Conservation (phyloP, 768 basidiomycete species). For the Rhodosporidiobolus sp. region DNA sequence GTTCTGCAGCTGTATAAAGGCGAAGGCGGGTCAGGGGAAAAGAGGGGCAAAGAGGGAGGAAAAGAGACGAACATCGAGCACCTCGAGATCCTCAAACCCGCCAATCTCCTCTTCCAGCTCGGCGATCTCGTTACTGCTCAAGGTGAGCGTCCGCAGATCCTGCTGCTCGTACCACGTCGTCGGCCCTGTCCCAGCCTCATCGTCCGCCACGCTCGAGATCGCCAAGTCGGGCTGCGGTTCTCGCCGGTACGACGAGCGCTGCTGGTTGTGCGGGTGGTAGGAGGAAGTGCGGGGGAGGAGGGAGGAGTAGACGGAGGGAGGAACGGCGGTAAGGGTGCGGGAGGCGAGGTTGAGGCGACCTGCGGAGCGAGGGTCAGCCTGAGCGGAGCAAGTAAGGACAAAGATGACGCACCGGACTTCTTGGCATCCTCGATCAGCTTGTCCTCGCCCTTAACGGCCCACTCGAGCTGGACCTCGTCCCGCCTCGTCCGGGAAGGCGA, state of each 20-base stretch:
- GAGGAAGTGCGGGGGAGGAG: conserved; percentile 20
- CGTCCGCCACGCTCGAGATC: conserved; percentile 1
- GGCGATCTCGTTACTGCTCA: conserved; percentile 27
- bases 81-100: conserved; percentile 28
- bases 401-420: background rate
- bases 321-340: conserved; percentile 6
- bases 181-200: background rate
- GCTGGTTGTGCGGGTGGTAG: conserved; percentile 19
- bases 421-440: conserved; percentile 22
- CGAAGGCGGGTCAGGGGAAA: background rate
- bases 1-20: conserved; percentile 14
- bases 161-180: conserved; percentile 29
- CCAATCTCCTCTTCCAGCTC: conserved; percentile 18
- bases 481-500: background rate
- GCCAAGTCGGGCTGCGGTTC: background rate
- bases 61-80: conserved; percentile 16
- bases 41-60: background rate
- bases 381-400: too few relatives aligned
- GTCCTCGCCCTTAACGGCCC: conserved; percentile 23
- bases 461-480: conserved; percentile 6
- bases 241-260: background rate
- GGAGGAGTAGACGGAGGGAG: conserved; percentile 9
- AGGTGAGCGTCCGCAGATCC: conserved; percentile 14
- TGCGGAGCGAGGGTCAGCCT: background rate
- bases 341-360: conserved; percentile 32